Conservation (phyloP, 345 rosid genomes). For the Sisymbrium altissimum region DNA sequence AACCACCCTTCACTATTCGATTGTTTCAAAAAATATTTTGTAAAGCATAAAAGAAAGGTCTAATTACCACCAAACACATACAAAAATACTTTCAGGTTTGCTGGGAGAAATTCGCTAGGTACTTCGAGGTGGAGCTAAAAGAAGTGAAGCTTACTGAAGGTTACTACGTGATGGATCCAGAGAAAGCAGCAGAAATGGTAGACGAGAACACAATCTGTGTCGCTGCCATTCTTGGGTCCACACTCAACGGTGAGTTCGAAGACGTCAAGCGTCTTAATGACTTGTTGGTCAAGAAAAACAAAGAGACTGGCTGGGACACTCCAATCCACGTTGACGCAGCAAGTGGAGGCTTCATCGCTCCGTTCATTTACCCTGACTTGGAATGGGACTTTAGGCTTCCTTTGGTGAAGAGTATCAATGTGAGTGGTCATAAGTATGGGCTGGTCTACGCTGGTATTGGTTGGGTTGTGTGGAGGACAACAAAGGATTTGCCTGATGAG, state of each 20-base stretch:
- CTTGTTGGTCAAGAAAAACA: conserved; percentile 63
- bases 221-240: conserved; percentile 87
- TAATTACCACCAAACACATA: not conserved
- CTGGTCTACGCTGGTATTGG: conserved; percentile 95
- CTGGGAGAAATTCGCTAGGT: conserved; percentile 95
- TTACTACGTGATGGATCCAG: conserved; percentile 96
- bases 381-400: conserved; percentile 96
- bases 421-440: conserved; percentile 91
- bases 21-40: not conserved
- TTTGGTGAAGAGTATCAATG: conserved; percentile 83
- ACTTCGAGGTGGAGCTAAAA: conserved; percentile 88
- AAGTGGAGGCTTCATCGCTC: conserved; percentile 96
- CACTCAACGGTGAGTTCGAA: conserved; percentile 93
- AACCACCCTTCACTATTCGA: no score
- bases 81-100: conserved; percentile 42
- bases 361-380: conserved; percentile 82
- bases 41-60: not conserved
- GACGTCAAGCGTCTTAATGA: conserved; percentile 87
- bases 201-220: conserved; percentile 99
- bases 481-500: conserved; percentile 85
- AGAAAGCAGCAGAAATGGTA: conserved; percentile 81
- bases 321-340: conserved; percentile 96
- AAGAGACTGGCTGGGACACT: conserved; percentile 89
- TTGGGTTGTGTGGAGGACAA: conserved; percentile 88
- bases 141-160: conserved; percentile 86